Conservation (phyloP, 2,329 filamentous ascomycete species). For the Neofusicoccum laricinum region DNA sequence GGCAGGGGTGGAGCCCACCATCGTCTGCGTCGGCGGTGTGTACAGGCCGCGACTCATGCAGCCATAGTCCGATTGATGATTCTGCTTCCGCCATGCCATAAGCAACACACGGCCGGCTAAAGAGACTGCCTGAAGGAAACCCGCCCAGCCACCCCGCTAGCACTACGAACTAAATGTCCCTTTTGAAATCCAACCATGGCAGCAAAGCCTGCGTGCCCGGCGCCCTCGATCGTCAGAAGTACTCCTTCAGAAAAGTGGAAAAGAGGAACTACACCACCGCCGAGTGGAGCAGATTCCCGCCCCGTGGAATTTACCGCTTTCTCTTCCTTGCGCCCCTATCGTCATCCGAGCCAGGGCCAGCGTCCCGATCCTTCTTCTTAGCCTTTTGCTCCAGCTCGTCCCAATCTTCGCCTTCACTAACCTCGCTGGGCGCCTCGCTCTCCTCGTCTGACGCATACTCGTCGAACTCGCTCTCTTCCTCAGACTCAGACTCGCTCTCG, state of each 20-base stretch:
- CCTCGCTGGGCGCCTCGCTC: slow-evolving; percentile 50
- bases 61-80: slow-evolving; percentile 3
- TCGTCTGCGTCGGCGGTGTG: slow-evolving; percentile 5
- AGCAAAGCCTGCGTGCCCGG: background rate
- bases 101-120: background rate
- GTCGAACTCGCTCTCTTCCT: slow-evolving; percentile 91
- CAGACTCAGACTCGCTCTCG: slow-evolving; percentile 69
- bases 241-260: slow-evolving; percentile 13
- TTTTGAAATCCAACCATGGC: slow-evolving; percentile 6
- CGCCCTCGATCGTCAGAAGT: slow-evolving; percentile 1
- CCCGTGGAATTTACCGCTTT: slow-evolving; percentile 60
- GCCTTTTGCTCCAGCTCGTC: slow-evolving; percentile 91
- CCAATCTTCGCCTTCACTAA: slow-evolving; percentile 79
- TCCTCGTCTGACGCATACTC: slow-evolving; percentile 83
- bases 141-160: slow-evolving; percentile 3
- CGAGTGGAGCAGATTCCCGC: background rate
- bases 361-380: slow-evolving; percentile 60
- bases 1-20: slow-evolving; percentile 10
- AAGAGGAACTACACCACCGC: slow-evolving; percentile 5
- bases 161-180: background rate
- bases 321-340: slow-evolving; percentile 68
- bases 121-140: background rate
- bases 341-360: slow-evolving; percentile 53
- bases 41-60: slow-evolving; percentile 1
- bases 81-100: background rate